phyloP scores from a whole-genome alignment of 495 filamentous ascomycete genomes.

The Tuber melanosporum region DNA sequence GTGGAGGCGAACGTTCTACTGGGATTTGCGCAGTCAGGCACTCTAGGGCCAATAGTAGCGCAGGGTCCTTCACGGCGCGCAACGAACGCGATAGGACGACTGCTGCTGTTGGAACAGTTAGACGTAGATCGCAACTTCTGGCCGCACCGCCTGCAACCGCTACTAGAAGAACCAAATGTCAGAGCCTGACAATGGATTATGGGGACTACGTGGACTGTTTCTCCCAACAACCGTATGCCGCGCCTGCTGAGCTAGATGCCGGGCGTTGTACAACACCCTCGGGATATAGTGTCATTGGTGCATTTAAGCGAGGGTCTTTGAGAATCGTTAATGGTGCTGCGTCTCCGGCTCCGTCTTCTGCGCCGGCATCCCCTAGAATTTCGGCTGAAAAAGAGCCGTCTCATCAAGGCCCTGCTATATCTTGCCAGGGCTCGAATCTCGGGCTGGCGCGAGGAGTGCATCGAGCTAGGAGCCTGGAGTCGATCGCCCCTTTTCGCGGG shows the following conservation, averaged over 20 bases:
- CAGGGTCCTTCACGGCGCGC: background rate
- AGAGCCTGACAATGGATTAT: conserved; percentile 1
- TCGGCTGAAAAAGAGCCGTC: background rate
- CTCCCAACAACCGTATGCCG: conserved; percentile 1
- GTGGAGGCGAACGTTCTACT: background rate
- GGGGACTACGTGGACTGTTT: background rate
- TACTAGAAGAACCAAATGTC: conserved; percentile 21
- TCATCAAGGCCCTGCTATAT: background rate
- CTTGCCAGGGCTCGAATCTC: background rate
- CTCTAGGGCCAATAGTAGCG: background rate
- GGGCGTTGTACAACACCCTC: conserved; percentile 33
- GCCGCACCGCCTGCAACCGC: conserved; percentile 37
- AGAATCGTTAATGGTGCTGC: conserved; percentile 56
- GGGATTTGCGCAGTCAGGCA: background rate
- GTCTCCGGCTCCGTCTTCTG: conserved; percentile 43
- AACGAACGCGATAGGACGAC: background rate
- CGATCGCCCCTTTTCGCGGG: conserved; percentile 11
- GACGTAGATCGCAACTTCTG: conserved; percentile 33
- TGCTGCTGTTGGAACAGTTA: conserved; percentile 36
- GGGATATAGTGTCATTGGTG: conserved; percentile 51
- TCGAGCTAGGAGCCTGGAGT: conserved; percentile 4
- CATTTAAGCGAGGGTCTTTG: conserved; percentile 54
- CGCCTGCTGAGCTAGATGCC: conserved; percentile 7
- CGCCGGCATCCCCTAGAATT: conserved; percentile 23
- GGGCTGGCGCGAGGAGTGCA: background rate